Evolutionary conservation across 2,329 filamentous ascomycete species (phyloP).

Genomic region (Calycina marina): DNA sequence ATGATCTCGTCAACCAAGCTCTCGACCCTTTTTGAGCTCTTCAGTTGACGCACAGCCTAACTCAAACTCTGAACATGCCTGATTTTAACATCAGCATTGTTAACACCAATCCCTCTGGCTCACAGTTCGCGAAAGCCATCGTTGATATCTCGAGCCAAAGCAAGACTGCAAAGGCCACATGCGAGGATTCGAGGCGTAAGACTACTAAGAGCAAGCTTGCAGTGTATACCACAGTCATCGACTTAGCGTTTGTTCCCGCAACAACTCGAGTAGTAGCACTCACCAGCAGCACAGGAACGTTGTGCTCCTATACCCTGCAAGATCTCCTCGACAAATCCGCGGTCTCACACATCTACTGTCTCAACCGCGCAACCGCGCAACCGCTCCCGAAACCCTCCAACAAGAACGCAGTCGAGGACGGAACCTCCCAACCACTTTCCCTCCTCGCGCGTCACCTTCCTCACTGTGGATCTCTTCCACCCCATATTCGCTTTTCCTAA

Average conservation of each 20-base stretch:
- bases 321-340: conserved; percentile 17
- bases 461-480: conserved; percentile 32
- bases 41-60: conserved; percentile 1
- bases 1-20: conserved; percentile 3
- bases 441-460: conserved; percentile 30
- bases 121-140: not conserved
- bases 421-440: conserved; percentile 26
- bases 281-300: conserved; percentile 33
- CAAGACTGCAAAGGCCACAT: not conserved
- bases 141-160: not conserved
- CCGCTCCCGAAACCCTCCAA: too few species aligned
- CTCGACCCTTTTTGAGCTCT: conserved; percentile 5
- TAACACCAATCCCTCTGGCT: conserved; percentile 1
- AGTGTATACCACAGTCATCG: too few species aligned
- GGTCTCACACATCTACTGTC: conserved; percentile 29
- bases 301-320: conserved; percentile 32
- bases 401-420: too few species aligned
- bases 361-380: conserved; percentile 33
- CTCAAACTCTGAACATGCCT: not conserved
- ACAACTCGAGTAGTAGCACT: too few species aligned
- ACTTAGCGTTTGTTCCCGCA: too few species aligned
- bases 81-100: conserved; percentile 1
- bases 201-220: not conserved
- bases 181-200: not conserved
- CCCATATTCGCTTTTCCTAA: conserved; percentile 30